Percentiles rank a stretch among this genome's conserved stretches.
These are phyloP conservation scores for Boletus bicolor DNA, from an alignment of 768 basidiomycete genomes.

Conservation along the genomic window DNA sequence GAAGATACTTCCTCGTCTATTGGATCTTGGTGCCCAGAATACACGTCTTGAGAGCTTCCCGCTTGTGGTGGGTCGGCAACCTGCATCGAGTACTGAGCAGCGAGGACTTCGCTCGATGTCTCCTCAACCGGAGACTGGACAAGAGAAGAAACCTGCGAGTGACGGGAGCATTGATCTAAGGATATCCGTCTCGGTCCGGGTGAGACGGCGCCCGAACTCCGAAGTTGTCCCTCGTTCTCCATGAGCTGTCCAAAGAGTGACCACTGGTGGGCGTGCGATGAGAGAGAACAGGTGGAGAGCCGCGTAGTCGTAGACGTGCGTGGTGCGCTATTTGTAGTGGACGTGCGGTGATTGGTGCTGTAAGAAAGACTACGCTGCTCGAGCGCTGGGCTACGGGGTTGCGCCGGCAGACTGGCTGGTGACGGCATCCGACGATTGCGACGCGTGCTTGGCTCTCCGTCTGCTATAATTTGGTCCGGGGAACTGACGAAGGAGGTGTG, in stretches of 20 bases:
- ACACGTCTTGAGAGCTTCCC: not conserved
- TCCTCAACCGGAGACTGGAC: constrained; percentile 4
- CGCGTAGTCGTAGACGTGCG: constrained; percentile 15
- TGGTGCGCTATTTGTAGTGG: constrained; percentile 11
- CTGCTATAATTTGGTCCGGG: constrained; percentile 18
- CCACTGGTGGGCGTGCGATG: constrained; percentile 46
- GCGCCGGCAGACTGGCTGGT: not conserved
- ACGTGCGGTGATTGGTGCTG: not conserved
- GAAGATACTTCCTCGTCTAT: constrained; percentile 16
- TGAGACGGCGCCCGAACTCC: not conserved
- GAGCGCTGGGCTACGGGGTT: not conserved
- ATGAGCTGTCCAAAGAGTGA: constrained; percentile 67
- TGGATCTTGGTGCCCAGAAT: not conserved
- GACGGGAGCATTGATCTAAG: not conserved
- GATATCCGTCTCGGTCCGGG: constrained; percentile 5
- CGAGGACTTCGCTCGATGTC: not conserved
- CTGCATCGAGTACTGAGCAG: not conserved
- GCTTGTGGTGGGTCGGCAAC: not conserved
- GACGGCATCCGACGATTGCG: constrained; percentile 20
- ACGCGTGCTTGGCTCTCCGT: constrained; percentile 14
- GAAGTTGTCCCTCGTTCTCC: constrained; percentile 57
- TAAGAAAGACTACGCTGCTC: constrained; percentile 15
- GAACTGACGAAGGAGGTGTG: constrained; percentile 22
- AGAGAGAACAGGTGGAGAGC: constrained; percentile 2
- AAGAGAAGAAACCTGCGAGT: not conserved